Percentiles rank a stretch among this genome's conserved stretches.
Conservation (phyloP, 2,329 filamentous ascomycete species). For the Colletotrichum sp. region DNA sequence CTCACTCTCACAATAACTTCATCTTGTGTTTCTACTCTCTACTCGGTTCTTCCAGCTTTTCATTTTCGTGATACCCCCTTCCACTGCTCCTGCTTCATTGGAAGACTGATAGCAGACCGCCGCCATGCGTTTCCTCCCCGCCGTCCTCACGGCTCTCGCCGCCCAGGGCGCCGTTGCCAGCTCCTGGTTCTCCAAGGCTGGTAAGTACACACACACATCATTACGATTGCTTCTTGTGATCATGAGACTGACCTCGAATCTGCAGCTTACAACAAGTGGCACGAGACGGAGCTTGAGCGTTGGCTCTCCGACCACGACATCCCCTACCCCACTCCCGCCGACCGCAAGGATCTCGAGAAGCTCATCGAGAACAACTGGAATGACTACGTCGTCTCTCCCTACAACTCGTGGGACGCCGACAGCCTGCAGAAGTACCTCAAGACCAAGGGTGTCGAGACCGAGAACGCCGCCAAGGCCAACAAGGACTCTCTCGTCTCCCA, state of each 20-base stretch:
- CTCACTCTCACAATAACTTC: constrained; percentile 8
- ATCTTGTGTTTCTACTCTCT: background rate
- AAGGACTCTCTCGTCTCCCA: constrained; percentile 72
- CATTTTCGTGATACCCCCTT: constrained; percentile 13
- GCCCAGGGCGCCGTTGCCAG: constrained; percentile 73
- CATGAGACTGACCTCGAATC: background rate
- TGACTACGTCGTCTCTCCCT: constrained; percentile 73
- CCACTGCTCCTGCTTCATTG: constrained; percentile 15
- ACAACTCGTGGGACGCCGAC: constrained; percentile 76
- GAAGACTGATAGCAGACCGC: constrained; percentile 8
- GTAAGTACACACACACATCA: constrained; percentile 55
- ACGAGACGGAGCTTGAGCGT: constrained; percentile 94
- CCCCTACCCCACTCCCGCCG: constrained; percentile 86
- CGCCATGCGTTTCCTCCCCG: constrained; percentile 79
- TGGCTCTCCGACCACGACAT: constrained; percentile 95
- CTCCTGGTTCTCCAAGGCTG: constrained; percentile 85
- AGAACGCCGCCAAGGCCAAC: constrained; percentile 69
- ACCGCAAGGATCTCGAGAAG: constrained; percentile 93
- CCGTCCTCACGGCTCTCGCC: constrained; percentile 74
- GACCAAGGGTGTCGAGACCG: constrained; percentile 72
- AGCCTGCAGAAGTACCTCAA: constrained; percentile 73
- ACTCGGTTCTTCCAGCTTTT: constrained; percentile 22
- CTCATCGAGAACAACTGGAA: constrained; percentile 94
- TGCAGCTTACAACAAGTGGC: constrained; percentile 97
- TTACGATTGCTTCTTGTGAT: background rate